phyloP scores from a whole-genome alignment of 148 eudicot species.

The Oxyria digyna region DNA sequence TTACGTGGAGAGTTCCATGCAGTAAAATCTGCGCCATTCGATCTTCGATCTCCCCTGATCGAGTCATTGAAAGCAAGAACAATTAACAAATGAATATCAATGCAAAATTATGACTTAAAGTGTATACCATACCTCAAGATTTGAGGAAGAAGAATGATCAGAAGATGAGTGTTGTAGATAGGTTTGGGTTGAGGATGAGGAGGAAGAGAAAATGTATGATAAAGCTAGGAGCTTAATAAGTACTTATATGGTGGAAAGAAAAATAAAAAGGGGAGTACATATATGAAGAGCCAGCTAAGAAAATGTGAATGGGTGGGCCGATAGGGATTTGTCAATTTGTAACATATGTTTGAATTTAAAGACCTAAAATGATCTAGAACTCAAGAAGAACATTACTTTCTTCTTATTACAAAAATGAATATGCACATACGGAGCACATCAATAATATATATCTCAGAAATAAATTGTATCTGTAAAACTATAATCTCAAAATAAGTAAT shows the following conservation, averaged over 20 bases:
- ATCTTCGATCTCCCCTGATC: not conserved
- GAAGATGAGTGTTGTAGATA: not conserved
- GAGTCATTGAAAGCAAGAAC: too few relatives aligned
- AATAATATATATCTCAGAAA: too few relatives aligned
- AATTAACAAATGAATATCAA: not conserved
- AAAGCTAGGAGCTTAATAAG: not conserved
- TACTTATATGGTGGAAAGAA: not conserved
- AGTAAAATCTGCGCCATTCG: slow-evolving; percentile 25
- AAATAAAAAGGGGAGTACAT: not conserved
- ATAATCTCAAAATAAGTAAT: too few relatives aligned
- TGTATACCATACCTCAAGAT: not conserved
- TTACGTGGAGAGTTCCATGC: slow-evolving; percentile 35
- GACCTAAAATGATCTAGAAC: too few relatives aligned
- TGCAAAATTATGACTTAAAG: not conserved
- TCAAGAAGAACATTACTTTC: too few relatives aligned
- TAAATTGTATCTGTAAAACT: too few relatives aligned
- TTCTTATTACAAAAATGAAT: too few relatives aligned
- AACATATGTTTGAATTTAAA: too few relatives aligned
- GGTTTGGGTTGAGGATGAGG: not conserved
- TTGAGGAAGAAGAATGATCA: not conserved
- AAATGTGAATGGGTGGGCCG: not conserved
- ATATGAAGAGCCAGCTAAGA: not conserved
- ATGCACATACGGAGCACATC: too few relatives aligned
- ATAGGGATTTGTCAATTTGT: not conserved
- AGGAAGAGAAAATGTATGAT: not conserved